Evolutionary conservation across 2,329 filamentous ascomycete genomes (phyloP).

Genomic region (Xylariaceae sp.): DNA sequence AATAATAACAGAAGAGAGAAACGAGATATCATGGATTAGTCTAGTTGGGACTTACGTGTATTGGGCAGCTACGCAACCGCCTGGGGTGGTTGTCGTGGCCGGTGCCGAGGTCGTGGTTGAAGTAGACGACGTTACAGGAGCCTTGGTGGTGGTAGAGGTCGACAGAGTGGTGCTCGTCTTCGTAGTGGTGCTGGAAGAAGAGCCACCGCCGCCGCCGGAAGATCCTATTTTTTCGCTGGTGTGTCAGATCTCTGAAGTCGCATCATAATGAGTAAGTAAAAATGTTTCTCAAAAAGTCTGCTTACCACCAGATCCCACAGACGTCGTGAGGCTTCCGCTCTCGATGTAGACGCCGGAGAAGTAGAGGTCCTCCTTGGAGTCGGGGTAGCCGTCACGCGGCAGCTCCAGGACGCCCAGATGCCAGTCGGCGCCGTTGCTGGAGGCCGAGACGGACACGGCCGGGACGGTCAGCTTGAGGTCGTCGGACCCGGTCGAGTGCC

Average conservation of each 20-base stretch:
- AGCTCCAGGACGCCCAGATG: slow-evolving; percentile 66
- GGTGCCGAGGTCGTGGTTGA: slow-evolving; percentile 10
- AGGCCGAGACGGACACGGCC: slow-evolving; percentile 54
- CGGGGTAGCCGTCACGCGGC: slow-evolving; percentile 49
- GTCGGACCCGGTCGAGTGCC: slow-evolving; percentile 60
- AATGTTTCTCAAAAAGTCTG: background rate
- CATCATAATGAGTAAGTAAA: background rate
- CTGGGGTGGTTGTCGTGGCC: slow-evolving; percentile 12
- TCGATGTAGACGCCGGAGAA: slow-evolving; percentile 70
- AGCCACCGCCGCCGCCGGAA: slow-evolving; percentile 2
- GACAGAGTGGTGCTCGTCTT: slow-evolving; percentile 9
- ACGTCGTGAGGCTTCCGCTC: slow-evolving; percentile 40
- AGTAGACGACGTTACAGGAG: background rate
- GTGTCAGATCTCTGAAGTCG: slow-evolving; percentile 2
- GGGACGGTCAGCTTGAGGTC: slow-evolving; percentile 53
- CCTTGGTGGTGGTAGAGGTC: slow-evolving; percentile 9
- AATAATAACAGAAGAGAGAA: background rate
- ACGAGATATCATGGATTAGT: background rate
- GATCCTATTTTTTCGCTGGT: slow-evolving; percentile 8
- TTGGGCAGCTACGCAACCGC: slow-evolving; percentile 17
- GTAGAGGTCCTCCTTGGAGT: slow-evolving; percentile 59
- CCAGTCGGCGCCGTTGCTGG: slow-evolving; percentile 65
- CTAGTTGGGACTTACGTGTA: slow-evolving; percentile 26
- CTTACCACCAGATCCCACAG: slow-evolving; percentile 20
- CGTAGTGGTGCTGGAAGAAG: slow-evolving; percentile 11